Base-by-base conservation (phyloP, 768 basidiomycete genomes). In the Fistulinella prunicolor region DNA sequence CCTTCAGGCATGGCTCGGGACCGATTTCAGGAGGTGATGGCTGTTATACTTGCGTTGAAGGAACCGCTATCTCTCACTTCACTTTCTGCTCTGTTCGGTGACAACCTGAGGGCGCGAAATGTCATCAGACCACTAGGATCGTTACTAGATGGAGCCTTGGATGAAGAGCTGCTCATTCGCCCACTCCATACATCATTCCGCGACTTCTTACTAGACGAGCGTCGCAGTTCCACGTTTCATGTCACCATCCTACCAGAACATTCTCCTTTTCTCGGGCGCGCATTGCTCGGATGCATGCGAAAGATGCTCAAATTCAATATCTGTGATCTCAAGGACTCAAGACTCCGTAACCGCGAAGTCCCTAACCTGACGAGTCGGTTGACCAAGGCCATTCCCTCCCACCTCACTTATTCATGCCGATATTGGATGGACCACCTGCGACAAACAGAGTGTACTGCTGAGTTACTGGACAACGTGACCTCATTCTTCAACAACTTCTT, bases 241-340 rank as follows among this genome's bases (percentile, higher is more conserved):
- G 13, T 49, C 7, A 0, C 4, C 6, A 49, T 53, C 3, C n/a
- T 6, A 4, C 4, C 47, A 9, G 16, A 24, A 0, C 38, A 49
- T 28, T 35, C 21, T n/a, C 32, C 44, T 4, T 12, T 1, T 5
- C 20, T 53, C 29, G 42, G 47, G 8, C 16, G 8, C 6, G 32
- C 42, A 20, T 24, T 48, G n/a, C 21, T 52, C 9, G 7, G 4
- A 1, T 52, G 38, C 32, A 52, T 52, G 51, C 4, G 10, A n/a
- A 26, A 3, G 19, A 30, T 46, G 40, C 38, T 50, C 16, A 35
- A 4, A 35, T 50, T 50, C 14, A 51, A 51, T 20, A 41, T 50
- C 6, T 50, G 44, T 34, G 30, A 44, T 28, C 28, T 28, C 7
- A 28, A 35, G 16, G 46, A 44, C 29, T 46, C 50, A 20, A 36